Base-by-base conservation (phyloP, 305 asterid genomes). In the Rubia occidens region DNA sequence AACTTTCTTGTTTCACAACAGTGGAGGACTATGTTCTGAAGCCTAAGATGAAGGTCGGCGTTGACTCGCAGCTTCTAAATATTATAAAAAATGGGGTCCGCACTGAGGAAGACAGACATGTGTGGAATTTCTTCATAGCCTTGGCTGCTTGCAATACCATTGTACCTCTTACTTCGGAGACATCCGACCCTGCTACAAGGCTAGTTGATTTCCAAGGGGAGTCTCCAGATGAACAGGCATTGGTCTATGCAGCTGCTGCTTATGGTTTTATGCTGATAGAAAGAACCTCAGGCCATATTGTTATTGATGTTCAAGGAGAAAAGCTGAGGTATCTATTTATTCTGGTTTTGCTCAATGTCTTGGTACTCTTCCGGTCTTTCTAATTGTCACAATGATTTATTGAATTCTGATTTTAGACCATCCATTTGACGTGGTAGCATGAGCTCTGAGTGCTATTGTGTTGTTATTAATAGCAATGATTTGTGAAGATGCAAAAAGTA, bases 221-320 rank as follows among this genome's bases (percentile, higher is more conserved):
- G 80, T 95, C 99, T 69, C 99, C 99, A 6, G 99, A 95, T 81
- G 99, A 95, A 77, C 99, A 95, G 85, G 96, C 99, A 70, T 81
- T 95, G 84, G 98, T 83, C 45, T 95, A 88, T 82, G 97, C 99
- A 62, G 96, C 99, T 73, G 97, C 97, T 20, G 78, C 95, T 43
- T 91, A 89, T 71, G 99, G 97, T 55, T 91, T 86, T 79, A 91
- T 89, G 97, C 98, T 95, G 56, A 81, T 91, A 26, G 98, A 95
- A 85, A 82, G 99, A 75, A 85, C 96, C 64, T 95, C 99, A 6
- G 99, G 98, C 63, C 90, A 91, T 83, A 89, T 95, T 73, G 84
- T 84, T 58, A 82, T 95, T 67, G 88, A 86, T 81, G 78, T 95
- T 80, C 96, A 85, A 80, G 99, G 99, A 69, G 87, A 91, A 82